Percentiles rank a stretch among this genome's conserved stretches.
Evolutionary conservation across 805 yeast species (phyloP).

Genomic region (Candida silvatica): DNA sequence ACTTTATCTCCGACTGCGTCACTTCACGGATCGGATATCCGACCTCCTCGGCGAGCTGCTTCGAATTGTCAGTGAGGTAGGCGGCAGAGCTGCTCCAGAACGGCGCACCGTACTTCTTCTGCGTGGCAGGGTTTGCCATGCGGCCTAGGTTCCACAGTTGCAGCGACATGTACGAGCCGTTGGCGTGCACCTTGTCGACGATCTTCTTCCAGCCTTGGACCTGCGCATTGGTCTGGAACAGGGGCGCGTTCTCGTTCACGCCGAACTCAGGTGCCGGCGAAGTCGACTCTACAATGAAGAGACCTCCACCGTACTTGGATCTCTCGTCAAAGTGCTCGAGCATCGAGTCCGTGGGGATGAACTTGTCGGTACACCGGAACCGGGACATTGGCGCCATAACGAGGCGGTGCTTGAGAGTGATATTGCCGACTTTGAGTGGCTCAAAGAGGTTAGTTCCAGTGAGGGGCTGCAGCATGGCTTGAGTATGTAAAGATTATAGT

Average conservation of each 20-base stretch:
- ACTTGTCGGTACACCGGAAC: constrained; percentile 28
- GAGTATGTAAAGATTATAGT: not conserved
- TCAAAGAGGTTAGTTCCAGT: constrained; percentile 24
- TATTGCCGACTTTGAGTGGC: constrained; percentile 35
- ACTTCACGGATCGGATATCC: constrained; percentile 40
- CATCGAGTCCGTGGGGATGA: constrained; percentile 38
- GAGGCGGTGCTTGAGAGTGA: constrained; percentile 30
- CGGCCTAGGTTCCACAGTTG: constrained; percentile 49
- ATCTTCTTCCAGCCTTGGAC: constrained; percentile 40
- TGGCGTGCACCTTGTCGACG: constrained; percentile 39
- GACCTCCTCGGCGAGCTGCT: constrained; percentile 25
- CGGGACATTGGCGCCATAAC: constrained; percentile 47
- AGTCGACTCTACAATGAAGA: constrained; percentile 55
- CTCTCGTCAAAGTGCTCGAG: constrained; percentile 49
- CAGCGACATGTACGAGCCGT: constrained; percentile 34
- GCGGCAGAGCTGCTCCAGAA: constrained; percentile 30
- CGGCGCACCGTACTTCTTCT: constrained; percentile 29
- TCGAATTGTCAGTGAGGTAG: constrained; percentile 27
- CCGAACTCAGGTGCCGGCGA: constrained; percentile 36
- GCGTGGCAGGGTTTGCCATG: constrained; percentile 26
- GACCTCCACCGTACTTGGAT: constrained; percentile 45
- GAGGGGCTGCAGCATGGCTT: constrained; percentile 4
- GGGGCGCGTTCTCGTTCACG: constrained; percentile 36
- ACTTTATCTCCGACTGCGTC: constrained; percentile 31
- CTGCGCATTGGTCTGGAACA: constrained; percentile 41